Percentiles rank a stretch among this genome's conserved stretches.
Evolutionary conservation across 2,329 filamentous ascomycete genomes (phyloP).

Genomic region (Colletotrichum sp.): DNA sequence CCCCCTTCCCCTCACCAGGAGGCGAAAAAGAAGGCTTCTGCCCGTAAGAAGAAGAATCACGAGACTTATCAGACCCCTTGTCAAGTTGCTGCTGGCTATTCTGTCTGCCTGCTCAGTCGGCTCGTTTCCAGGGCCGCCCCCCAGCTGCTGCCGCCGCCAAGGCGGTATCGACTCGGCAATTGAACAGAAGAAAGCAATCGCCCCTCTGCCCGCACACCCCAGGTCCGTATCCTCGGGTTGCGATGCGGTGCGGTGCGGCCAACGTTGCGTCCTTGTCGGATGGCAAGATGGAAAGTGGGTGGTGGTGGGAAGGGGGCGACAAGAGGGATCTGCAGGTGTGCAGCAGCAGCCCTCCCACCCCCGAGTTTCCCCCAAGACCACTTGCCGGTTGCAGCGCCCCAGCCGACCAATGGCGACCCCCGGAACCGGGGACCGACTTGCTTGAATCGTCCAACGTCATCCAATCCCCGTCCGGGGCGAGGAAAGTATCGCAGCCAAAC

Average conservation of each 20-base stretch:
- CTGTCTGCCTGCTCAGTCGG: neutral
- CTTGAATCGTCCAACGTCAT: constrained; percentile 11
- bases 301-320: neutral
- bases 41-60: neutral
- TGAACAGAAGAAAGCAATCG: neutral
- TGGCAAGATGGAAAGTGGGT: neutral
- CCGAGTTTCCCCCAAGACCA: neutral
- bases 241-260: neutral
- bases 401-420: neutral
- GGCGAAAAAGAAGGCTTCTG: neutral
- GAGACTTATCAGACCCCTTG: neutral
- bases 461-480: neutral
- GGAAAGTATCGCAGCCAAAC: neutral
- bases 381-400: constrained; percentile 11
- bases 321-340: neutral
- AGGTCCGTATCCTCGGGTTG: neutral
- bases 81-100: neutral
- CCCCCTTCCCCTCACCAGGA: neutral
- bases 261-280: neutral
- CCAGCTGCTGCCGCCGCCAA: neutral
- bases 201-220: neutral
- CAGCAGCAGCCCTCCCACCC: neutral
- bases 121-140: neutral
- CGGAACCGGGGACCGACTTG: neutral
- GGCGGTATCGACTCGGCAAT: neutral